Evolutionary conservation across 73 alveolate species (phyloP).

Genomic region (Breviolum minutum): DNA sequence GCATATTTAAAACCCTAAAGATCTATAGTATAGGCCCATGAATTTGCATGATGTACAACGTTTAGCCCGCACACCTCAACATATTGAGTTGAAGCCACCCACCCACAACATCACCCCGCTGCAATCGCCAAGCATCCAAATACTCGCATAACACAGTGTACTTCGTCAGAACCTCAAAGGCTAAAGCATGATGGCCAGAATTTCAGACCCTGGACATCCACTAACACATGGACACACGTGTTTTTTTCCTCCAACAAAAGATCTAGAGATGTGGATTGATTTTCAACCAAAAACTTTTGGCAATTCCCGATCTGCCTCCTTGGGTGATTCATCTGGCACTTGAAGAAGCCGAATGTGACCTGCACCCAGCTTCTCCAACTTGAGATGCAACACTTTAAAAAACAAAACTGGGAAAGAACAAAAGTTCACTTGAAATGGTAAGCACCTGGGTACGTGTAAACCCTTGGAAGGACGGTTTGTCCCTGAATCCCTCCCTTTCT

Average conservation of each 20-base stretch:
- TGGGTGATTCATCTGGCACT: constrained; percentile 44
- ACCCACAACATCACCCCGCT: too few relatives aligned
- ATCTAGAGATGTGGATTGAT: neutral
- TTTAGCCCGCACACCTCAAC: too few relatives aligned
- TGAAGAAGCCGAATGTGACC: constrained; percentile 46
- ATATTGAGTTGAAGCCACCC: too few relatives aligned
- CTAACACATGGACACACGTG: neutral
- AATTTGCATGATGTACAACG: too few relatives aligned
- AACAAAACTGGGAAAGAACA: too few relatives aligned
- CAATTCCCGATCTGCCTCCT: constrained; percentile 12
- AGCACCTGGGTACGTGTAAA: too few relatives aligned
- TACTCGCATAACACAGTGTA: constrained; percentile 50
- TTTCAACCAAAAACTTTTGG: neutral
- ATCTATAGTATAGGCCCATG: too few relatives aligned
- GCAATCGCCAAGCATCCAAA: constrained; percentile 4
- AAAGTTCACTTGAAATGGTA: too few relatives aligned
- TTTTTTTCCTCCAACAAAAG: neutral
- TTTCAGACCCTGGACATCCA: neutral
- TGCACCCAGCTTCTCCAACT: neutral
- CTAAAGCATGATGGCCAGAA: neutral
- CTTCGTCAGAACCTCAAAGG: constrained; percentile 32
- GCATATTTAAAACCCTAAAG: too few relatives aligned
- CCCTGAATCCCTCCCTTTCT: too few relatives aligned
- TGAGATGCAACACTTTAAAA: too few relatives aligned
- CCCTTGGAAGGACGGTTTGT: too few relatives aligned